Conservation (phyloP, 352 stramenopile species). For the Phytopythium cucurbitacearum region DNA sequence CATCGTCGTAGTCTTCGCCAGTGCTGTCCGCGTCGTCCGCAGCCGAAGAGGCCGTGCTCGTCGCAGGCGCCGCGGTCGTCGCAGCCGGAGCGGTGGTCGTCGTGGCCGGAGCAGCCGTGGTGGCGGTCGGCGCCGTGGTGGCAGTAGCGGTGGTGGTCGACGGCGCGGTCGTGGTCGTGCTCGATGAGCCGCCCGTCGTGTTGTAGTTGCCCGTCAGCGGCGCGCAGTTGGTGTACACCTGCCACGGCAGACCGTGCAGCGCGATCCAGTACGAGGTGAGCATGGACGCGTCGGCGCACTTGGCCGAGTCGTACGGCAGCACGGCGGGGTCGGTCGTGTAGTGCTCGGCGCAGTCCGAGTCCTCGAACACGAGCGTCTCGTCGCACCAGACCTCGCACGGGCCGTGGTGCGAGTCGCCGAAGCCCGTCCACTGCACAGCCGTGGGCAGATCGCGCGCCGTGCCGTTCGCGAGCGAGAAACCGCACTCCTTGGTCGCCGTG, state of each 20-base stretch:
- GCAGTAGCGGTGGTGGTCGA: background rate
- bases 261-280: conserved; percentile 29
- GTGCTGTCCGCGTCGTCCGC: conserved; percentile 14
- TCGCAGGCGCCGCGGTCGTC: conserved; percentile 1
- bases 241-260: conserved; percentile 23
- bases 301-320: conserved; percentile 19
- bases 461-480: conserved; percentile 18
- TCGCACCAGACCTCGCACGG: conserved; percentile 40
- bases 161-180: conserved; percentile 1
- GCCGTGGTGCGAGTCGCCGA: conserved; percentile 22
- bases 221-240: conserved; percentile 27
- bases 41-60: conserved; percentile 1
- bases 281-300: conserved; percentile 15
- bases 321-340: conserved; percentile 18
- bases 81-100: conserved; percentile 1
- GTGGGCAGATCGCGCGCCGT: conserved; percentile 18
- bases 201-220: conserved; percentile 15
- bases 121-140: conserved; percentile 3
- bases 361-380: conserved; percentile 24
- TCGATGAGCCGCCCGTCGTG: conserved; percentile 18
- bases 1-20: conserved; percentile 12
- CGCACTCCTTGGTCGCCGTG: conserved; percentile 15
- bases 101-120: background rate
- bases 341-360: conserved; percentile 23
- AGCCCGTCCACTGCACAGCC: conserved; percentile 31